phyloP scores from a whole-genome alignment of 257 asterid species.

The Paraleonurus japonicus region DNA sequence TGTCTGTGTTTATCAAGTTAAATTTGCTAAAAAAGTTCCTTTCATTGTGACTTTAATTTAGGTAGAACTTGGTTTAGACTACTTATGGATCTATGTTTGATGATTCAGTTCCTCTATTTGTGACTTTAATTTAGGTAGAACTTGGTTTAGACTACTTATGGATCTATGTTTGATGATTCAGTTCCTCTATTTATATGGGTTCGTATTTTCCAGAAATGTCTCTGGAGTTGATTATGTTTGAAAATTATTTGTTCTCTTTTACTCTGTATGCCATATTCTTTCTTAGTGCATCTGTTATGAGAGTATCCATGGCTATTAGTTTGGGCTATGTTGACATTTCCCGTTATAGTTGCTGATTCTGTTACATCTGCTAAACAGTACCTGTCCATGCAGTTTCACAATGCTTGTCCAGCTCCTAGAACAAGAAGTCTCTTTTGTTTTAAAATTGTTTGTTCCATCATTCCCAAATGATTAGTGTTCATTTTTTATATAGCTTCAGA shows the following conservation, averaged over 20 bases:
- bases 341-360: neutral
- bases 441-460: neutral
- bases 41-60: neutral
- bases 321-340: no score
- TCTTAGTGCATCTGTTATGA: neutral
- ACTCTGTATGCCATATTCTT: neutral
- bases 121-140: neutral
- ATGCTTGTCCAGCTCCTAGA: neutral
- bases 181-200: neutral
- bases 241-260: neutral
- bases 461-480: neutral
- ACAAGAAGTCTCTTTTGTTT: neutral
- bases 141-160: neutral
- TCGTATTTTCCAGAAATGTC: neutral
- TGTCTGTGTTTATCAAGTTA: neutral
- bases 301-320: neutral
- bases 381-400: neutral
- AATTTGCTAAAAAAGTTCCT: neutral
- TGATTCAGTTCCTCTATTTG: neutral
- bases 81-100: neutral
- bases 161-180: neutral
- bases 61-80: neutral
- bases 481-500: neutral
- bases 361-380: neutral
- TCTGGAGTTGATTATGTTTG: neutral